Evolutionary conservation across 2,329 filamentous ascomycete species (phyloP).

Genomic region (Venturia effusa): DNA sequence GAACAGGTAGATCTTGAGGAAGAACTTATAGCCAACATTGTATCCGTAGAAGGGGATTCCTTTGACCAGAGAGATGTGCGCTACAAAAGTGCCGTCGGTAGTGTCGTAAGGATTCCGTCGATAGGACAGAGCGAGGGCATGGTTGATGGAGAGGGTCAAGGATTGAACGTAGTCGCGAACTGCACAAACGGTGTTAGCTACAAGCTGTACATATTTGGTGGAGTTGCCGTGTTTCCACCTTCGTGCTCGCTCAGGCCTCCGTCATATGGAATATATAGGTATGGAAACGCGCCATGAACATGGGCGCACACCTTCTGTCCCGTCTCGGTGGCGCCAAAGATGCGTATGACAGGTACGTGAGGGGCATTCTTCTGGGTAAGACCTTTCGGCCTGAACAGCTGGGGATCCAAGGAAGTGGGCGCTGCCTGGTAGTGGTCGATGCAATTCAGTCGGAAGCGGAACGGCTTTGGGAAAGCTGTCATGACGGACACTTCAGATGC

Average conservation of each 20-base stretch:
- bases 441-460: conserved; percentile 87
- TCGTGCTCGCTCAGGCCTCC: conserved; percentile 56
- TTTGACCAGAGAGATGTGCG: conserved; percentile 84
- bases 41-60: conserved; percentile 94
- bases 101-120: conserved; percentile 61
- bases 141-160: conserved; percentile 80
- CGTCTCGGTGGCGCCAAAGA: conserved; percentile 87
- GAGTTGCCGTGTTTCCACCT: conserved; percentile 40
- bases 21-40: conserved; percentile 81
- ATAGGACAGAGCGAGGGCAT: conserved; percentile 78
- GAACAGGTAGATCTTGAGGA: conserved; percentile 88
- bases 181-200: conserved; percentile 21
- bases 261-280: conserved; percentile 81
- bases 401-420: conserved; percentile 71
- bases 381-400: conserved; percentile 55
- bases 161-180: conserved; percentile 66
- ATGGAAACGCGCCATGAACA: conserved; percentile 90
- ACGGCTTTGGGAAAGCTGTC: conserved; percentile 27
- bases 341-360: conserved; percentile 73
- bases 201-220: neutral
- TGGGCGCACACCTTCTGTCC: conserved; percentile 95
- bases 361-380: conserved; percentile 49
- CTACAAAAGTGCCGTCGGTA: conserved; percentile 55
- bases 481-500: neutral
- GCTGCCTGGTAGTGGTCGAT: conserved; percentile 86